phyloP scores from a whole-genome alignment of 352 stramenopile genomes.

The Peronospora destructor region DNA sequence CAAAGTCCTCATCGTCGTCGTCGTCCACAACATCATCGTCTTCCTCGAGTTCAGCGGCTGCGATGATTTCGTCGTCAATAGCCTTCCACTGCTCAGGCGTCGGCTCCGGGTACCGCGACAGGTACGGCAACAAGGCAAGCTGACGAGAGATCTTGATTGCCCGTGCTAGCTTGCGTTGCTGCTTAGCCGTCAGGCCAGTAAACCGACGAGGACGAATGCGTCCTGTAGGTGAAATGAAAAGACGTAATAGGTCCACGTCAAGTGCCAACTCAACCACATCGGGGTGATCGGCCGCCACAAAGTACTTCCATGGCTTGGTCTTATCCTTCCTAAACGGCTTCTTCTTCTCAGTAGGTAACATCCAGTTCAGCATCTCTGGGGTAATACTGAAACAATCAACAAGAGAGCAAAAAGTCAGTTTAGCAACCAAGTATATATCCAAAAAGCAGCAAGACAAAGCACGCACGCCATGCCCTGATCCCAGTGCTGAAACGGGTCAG shows the following conservation, averaged over 20 bases:
- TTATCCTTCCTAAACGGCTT: slow-evolving; percentile 46
- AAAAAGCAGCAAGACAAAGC: background rate
- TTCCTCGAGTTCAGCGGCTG: slow-evolving; percentile 47
- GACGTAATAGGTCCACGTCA: slow-evolving; percentile 68
- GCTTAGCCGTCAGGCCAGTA: slow-evolving; percentile 73
- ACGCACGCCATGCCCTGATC: slow-evolving; percentile 55
- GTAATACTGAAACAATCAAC: slow-evolving; percentile 21
- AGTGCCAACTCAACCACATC: slow-evolving; percentile 73
- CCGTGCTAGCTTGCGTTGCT: slow-evolving; percentile 72
- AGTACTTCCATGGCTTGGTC: slow-evolving; percentile 76
- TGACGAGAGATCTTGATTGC: slow-evolving; percentile 78
- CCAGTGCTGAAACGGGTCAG: slow-evolving; percentile 46
- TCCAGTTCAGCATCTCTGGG: slow-evolving; percentile 83
- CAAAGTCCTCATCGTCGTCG: slow-evolving; percentile 46
- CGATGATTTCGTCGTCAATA: slow-evolving; percentile 76
- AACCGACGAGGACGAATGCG: slow-evolving; percentile 77
- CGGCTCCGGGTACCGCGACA: slow-evolving; percentile 74
- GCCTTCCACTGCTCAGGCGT: slow-evolving; percentile 75
- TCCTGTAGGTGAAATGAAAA: slow-evolving; percentile 81
- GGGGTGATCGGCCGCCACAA: slow-evolving; percentile 60
- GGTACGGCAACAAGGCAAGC: slow-evolving; percentile 62
- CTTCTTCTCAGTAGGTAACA: slow-evolving; percentile 58
- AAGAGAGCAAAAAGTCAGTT: background rate
- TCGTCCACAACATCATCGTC: slow-evolving; percentile 47
- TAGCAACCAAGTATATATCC: slow-evolving; percentile 1